A percentile compares a stretch with the other conserved stretches of the same genome.
phyloP scores from a whole-genome alignment of 441 rosid species.

The Adansonia grandidieri region DNA sequence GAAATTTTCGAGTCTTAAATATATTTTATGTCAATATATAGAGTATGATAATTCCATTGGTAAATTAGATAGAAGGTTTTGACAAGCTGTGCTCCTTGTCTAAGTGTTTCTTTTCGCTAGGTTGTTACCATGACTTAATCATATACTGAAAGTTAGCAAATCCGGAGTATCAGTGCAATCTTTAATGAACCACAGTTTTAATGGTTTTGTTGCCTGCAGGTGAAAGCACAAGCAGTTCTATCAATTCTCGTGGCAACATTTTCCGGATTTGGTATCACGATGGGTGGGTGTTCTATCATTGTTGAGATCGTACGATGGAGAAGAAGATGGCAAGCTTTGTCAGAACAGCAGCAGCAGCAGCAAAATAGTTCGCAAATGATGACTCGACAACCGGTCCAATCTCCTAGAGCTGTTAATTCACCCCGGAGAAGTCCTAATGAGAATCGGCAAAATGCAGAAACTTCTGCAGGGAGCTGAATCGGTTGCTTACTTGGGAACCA shows the following conservation, averaged over 20 bases:
- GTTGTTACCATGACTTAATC: neutral
- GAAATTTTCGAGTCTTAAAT: neutral
- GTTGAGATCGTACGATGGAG: conserved; percentile 77
- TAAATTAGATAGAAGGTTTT: neutral
- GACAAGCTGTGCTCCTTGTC: neutral
- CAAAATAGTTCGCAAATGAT: conserved; percentile 35
- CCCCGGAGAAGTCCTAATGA: conserved; percentile 26
- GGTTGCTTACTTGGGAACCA: neutral
- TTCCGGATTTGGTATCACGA: conserved; percentile 79
- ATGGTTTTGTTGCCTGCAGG: conserved; percentile 13
- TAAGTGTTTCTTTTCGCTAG: neutral
- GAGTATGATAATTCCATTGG: neutral
- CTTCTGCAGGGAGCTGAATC: conserved; percentile 29
- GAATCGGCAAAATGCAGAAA: conserved; percentile 36
- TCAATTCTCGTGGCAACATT: conserved; percentile 77
- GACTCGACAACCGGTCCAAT: conserved; percentile 47
- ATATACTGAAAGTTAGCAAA: neutral
- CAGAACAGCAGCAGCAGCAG: conserved; percentile 45
- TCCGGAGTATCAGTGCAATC: neutral
- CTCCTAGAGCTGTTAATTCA: conserved; percentile 46
- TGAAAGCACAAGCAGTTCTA: conserved; percentile 41
- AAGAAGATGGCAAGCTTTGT: conserved; percentile 50
- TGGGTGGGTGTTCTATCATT: conserved; percentile 81
- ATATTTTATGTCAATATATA: neutral
- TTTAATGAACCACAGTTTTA: neutral